A percentile compares a stretch with the other conserved stretches of the same genome.
phyloP scores from a whole-genome alignment of 2,329 filamentous ascomycete species.

The Chaetomiaceae sp. region DNA sequence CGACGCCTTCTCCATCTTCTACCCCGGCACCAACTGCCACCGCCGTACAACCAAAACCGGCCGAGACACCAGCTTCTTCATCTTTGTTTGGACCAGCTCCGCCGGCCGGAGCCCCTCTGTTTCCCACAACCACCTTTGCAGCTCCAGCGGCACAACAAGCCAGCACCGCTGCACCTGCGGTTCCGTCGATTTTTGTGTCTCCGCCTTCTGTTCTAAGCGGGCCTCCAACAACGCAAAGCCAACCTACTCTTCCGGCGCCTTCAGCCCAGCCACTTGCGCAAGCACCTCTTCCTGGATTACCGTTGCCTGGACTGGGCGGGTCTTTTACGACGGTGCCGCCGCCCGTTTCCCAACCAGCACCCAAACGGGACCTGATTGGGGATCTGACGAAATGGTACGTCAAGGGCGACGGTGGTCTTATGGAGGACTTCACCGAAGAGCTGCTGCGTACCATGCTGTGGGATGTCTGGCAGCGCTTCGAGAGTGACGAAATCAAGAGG shows the following conservation, averaged over 20 bases:
- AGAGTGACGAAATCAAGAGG: constrained; percentile 38
- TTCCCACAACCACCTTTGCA: neutral
- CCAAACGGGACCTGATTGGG: constrained; percentile 39
- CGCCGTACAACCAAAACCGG: neutral
- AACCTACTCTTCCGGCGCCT: neutral
- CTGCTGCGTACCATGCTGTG: constrained; percentile 43
- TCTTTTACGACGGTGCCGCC: constrained; percentile 6
- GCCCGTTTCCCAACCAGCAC: constrained; percentile 13
- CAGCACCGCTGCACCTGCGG: constrained; percentile 3
- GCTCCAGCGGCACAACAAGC: constrained; percentile 7
- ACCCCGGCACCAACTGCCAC: neutral
- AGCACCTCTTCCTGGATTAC: neutral
- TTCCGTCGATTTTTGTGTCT: constrained; percentile 18
- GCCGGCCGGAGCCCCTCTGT: neutral
- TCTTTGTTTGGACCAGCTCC: neutral
- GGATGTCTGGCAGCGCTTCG: constrained; percentile 38
- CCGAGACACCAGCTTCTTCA: neutral
- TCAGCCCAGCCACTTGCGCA: neutral
- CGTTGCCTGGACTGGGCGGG: neutral
- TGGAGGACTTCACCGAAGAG: constrained; percentile 46
- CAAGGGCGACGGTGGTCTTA: constrained; percentile 47
- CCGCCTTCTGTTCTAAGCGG: neutral
- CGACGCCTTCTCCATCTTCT: neutral
- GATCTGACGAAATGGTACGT: constrained; percentile 53
- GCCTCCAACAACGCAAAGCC: neutral